Evolutionary conservation across 139 green algal genomes (phyloP).

Genomic region (Marvania coccoides): DNA sequence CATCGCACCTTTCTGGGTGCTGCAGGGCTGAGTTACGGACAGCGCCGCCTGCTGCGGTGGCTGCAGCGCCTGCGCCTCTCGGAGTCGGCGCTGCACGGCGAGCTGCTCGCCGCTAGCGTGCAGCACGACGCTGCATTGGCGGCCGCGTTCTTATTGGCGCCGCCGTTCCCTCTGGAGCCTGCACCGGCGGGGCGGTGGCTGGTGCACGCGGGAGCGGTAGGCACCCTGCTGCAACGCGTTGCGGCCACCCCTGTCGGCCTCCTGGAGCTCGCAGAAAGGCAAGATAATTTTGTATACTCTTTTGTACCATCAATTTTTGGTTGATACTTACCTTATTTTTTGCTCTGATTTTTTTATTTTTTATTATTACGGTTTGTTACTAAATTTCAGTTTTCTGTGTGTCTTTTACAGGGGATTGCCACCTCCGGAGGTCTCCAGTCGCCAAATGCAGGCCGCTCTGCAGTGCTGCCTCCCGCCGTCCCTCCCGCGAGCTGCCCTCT

Average conservation of each 20-base stretch:
- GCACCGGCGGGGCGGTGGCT: slow-evolving; percentile 28
- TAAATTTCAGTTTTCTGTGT: too few relatives aligned
- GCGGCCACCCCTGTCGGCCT: background rate
- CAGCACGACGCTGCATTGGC: slow-evolving; percentile 30
- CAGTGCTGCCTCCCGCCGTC: slow-evolving; percentile 21
- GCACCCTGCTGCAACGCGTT: slow-evolving; percentile 10
- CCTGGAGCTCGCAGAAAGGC: background rate
- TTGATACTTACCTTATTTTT: too few relatives aligned
- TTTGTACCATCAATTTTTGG: too few relatives aligned
- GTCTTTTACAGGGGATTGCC: background rate
- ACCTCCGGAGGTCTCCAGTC: slow-evolving; percentile 5
- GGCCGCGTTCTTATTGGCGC: slow-evolving; percentile 34
- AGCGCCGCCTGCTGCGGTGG: slow-evolving; percentile 17
- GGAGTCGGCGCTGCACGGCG: slow-evolving; percentile 7
- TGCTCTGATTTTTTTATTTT: too few relatives aligned
- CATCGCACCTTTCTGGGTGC: background rate
- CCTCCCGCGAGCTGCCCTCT: slow-evolving; percentile 45
- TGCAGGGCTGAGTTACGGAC: background rate
- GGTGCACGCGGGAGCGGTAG: slow-evolving; percentile 12
- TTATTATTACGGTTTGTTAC: too few relatives aligned
- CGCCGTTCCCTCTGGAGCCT: slow-evolving; percentile 52
- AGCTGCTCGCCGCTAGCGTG: slow-evolving; percentile 32
- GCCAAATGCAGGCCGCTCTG: slow-evolving; percentile 11
- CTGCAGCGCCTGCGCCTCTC: slow-evolving; percentile 13
- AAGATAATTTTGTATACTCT: too few relatives aligned